Percentiles rank a stretch among this genome's conserved stretches.
phyloP scores from a whole-genome alignment of 1,284 basidiomycete genomes.

The Tilletia setariae region DNA sequence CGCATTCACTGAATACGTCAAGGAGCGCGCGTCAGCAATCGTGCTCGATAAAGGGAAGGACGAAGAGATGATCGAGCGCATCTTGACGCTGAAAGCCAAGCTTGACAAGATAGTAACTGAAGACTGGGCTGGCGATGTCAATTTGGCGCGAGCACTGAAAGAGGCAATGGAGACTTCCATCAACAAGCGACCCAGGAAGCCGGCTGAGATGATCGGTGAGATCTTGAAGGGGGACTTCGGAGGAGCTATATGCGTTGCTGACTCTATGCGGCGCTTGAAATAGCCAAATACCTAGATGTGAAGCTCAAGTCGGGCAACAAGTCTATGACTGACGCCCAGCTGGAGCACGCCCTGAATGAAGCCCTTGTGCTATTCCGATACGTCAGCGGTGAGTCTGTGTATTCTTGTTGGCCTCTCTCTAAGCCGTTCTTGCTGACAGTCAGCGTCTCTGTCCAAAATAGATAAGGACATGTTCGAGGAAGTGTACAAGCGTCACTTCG shows the following conservation, averaged over 20 bases:
- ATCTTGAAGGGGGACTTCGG: neutral
- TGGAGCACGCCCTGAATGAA: slow-evolving; percentile 69
- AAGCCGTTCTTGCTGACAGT: slow-evolving; percentile 71
- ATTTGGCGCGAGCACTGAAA: slow-evolving; percentile 56
- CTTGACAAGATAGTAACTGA: slow-evolving; percentile 35
- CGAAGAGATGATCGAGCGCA: slow-evolving; percentile 45
- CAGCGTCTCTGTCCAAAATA: slow-evolving; percentile 16
- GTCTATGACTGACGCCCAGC: slow-evolving; percentile 67
- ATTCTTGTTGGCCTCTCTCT: neutral
- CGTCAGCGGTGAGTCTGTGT: slow-evolving; percentile 57
- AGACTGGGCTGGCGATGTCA: slow-evolving; percentile 35
- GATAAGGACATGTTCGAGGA: slow-evolving; percentile 63
- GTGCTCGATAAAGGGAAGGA: slow-evolving; percentile 40
- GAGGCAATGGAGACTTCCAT: slow-evolving; percentile 80
- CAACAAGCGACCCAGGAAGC: slow-evolving; percentile 75
- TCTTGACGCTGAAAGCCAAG: slow-evolving; percentile 37
- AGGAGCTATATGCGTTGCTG: slow-evolving; percentile 8
- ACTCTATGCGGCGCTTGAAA: neutral
- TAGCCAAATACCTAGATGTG: slow-evolving; percentile 79
- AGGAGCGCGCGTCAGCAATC: slow-evolving; percentile 30
- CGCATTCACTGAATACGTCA: slow-evolving; percentile 36
- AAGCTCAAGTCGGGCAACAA: slow-evolving; percentile 82
- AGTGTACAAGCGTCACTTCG: slow-evolving; percentile 85
- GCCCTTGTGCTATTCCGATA: slow-evolving; percentile 80
- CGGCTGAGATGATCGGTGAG: slow-evolving; percentile 79